Evolutionary conservation across 2,329 filamentous ascomycete genomes (phyloP).

Genomic region (Aspergillus sp.): DNA sequence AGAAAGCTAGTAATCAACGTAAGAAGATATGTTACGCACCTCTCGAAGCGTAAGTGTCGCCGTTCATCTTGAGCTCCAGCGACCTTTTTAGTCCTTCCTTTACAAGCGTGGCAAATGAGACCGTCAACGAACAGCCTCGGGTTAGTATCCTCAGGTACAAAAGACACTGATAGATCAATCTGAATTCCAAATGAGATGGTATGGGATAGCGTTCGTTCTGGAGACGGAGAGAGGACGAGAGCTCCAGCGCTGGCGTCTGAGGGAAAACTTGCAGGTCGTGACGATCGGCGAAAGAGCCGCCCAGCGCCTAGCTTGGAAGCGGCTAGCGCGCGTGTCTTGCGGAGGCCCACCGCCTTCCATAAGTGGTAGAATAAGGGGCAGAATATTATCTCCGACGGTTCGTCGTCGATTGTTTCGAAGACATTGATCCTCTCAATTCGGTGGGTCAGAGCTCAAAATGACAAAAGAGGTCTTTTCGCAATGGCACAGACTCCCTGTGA

Average conservation of each 20-base stretch:
- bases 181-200: too few relatives aligned
- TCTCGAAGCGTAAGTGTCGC: constrained; percentile 74
- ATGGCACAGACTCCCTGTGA: constrained; percentile 84
- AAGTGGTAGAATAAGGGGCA: constrained; percentile 10
- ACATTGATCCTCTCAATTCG: too few relatives aligned
- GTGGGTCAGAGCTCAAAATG: constrained; percentile 17
- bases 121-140: too few relatives aligned
- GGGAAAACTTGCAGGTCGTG: constrained; percentile 29
- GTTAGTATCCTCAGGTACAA: too few relatives aligned
- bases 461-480: constrained; percentile 55
- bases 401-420: too few relatives aligned
- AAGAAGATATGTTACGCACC: constrained; percentile 46
- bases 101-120: too few relatives aligned
- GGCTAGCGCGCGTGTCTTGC: constrained; percentile 15
- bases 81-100: constrained; percentile 10
- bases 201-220: too few relatives aligned
- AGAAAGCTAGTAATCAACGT: too few relatives aligned
- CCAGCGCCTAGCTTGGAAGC: constrained; percentile 8
- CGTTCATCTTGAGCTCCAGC: constrained; percentile 63
- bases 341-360: constrained; percentile 23
- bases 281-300: constrained; percentile 15
- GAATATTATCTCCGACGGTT: constrained; percentile 17
- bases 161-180: too few relatives aligned
- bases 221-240: too few relatives aligned
- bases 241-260: constrained; percentile 12